phyloP scores from a whole-genome alignment of 768 basidiomycete genomes.

The Erythrobasidium yunnanense region DNA sequence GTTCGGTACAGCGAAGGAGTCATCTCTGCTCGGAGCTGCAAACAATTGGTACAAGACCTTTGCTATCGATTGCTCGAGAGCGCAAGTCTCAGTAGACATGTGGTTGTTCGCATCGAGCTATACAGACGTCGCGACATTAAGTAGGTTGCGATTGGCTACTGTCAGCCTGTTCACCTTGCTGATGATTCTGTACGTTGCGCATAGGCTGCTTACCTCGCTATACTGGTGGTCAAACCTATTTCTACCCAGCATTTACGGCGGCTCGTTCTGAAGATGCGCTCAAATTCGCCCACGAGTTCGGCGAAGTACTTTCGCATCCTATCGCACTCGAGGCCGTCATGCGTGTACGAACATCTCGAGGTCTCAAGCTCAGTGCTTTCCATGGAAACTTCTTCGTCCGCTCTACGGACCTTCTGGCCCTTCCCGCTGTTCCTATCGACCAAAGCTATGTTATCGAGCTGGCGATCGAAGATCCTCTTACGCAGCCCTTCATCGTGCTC shows the following conservation, averaged over 20 bases:
- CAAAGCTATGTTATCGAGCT: conserved; percentile 93
- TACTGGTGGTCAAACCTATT: conserved; percentile 94
- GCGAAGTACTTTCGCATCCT: conserved; percentile 79
- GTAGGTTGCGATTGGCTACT: conserved; percentile 44
- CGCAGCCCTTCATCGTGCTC: conserved; percentile 78
- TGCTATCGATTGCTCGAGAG: conserved; percentile 92
- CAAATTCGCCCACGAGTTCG: conserved; percentile 97
- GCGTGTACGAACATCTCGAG: conserved; percentile 92
- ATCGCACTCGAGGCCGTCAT: conserved; percentile 96
- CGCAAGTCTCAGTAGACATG: conserved; percentile 97
- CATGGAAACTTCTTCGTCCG: conserved; percentile 98
- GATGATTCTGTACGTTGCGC: conserved; percentile 3
- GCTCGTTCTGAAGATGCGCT: conserved; percentile 85
- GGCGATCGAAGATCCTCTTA: conserved; percentile 87
- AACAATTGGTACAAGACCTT: conserved; percentile 96
- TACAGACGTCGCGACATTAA: conserved; percentile 87
- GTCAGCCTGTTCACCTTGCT: not conserved
- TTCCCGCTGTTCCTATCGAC: conserved; percentile 92
- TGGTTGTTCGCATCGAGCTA: conserved; percentile 90
- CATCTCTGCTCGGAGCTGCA: conserved; percentile 79
- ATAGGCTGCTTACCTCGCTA: conserved; percentile 86
- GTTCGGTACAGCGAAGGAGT: conserved; percentile 93
- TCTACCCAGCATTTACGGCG: conserved; percentile 97
- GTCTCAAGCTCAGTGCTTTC: conserved; percentile 91
- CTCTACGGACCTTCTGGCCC: conserved; percentile 87